phyloP scores from a whole-genome alignment of 2,329 filamentous ascomycete species.

The Xylaria sp. region DNA sequence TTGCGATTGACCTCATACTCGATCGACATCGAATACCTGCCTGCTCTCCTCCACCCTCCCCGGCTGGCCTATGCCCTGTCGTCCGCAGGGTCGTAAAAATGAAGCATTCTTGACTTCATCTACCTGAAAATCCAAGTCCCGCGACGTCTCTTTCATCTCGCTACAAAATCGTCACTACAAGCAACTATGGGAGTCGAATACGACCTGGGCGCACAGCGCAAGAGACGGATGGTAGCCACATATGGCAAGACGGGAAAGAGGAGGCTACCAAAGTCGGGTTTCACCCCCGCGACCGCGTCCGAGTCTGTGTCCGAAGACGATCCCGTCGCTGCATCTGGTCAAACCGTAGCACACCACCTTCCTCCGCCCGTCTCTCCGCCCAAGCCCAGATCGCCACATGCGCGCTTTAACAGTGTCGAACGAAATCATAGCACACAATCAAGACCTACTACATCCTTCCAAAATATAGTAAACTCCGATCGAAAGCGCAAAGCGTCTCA shows the following conservation, averaged over 20 bases:
- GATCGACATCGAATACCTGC: neutral
- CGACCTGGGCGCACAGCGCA: slow-evolving; percentile 44
- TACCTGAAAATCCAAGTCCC: slow-evolving; percentile 4
- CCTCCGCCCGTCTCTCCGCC: slow-evolving; percentile 40
- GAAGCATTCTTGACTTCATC: slow-evolving; percentile 32
- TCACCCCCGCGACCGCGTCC: slow-evolving; percentile 41
- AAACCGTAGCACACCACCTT: slow-evolving; percentile 37
- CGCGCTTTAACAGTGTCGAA: slow-evolving; percentile 32
- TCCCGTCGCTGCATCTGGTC: slow-evolving; percentile 39
- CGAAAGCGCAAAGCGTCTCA: slow-evolving; percentile 49
- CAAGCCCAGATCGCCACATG: slow-evolving; percentile 32
- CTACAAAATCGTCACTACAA: slow-evolving; percentile 21
- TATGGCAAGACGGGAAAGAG: slow-evolving; percentile 46
- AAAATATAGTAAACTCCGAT: slow-evolving; percentile 36
- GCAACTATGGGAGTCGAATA: slow-evolving; percentile 42
- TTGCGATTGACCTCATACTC: slow-evolving; percentile 17
- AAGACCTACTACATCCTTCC: slow-evolving; percentile 25
- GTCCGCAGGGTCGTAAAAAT: slow-evolving; percentile 39
- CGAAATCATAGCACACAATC: slow-evolving; percentile 28
- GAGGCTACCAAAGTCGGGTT: slow-evolving; percentile 43
- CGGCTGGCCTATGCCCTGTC: slow-evolving; percentile 16
- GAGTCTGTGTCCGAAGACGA: slow-evolving; percentile 48
- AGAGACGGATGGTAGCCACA: slow-evolving; percentile 43
- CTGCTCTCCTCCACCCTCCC: neutral
- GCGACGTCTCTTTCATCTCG: slow-evolving; percentile 15